A percentile compares a stretch with the other conserved stretches of the same genome.
phyloP scores from a whole-genome alignment of 306 rosid genomes.

The Quercus mongolica region DNA sequence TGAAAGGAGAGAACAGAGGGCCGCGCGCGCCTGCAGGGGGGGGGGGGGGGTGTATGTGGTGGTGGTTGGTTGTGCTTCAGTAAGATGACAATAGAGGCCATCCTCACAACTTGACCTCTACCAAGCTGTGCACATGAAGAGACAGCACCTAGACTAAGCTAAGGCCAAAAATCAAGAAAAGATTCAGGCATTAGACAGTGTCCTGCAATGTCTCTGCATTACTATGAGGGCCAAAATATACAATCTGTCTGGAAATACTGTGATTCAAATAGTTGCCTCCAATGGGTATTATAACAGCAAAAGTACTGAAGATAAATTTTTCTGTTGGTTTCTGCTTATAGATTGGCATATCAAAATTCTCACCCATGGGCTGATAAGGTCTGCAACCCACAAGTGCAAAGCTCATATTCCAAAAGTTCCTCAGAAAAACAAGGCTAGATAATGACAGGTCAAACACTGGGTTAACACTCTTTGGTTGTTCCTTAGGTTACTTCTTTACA shows the following conservation, averaged over 20 bases:
- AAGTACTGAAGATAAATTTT: too few relatives aligned
- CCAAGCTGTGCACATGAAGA: background rate
- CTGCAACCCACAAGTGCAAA: background rate
- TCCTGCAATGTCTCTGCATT: too few relatives aligned
- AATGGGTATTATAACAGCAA: too few relatives aligned
- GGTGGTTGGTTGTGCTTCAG: background rate
- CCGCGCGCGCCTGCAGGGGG: accelerated
- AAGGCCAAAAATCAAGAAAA: background rate
- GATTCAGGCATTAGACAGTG: background rate
- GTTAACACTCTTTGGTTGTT: background rate
- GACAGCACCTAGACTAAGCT: background rate
- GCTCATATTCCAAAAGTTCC: background rate
- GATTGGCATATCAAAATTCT: too few relatives aligned
- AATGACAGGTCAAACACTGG: background rate
- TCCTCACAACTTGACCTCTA: background rate
- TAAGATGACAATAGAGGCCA: background rate
- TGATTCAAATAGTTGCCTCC: background rate
- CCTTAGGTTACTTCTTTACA: background rate
- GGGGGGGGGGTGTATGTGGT: background rate
- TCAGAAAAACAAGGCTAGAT: background rate
- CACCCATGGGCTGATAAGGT: background rate
- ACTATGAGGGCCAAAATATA: background rate
- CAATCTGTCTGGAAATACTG: background rate
- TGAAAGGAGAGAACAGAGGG: background rate
- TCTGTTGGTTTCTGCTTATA: too few relatives aligned